A percentile compares a stretch with the other conserved stretches of the same genome.
Evolutionary conservation across 2,329 filamentous ascomycete genomes (phyloP).

Genomic region (Penicillium sp.): DNA sequence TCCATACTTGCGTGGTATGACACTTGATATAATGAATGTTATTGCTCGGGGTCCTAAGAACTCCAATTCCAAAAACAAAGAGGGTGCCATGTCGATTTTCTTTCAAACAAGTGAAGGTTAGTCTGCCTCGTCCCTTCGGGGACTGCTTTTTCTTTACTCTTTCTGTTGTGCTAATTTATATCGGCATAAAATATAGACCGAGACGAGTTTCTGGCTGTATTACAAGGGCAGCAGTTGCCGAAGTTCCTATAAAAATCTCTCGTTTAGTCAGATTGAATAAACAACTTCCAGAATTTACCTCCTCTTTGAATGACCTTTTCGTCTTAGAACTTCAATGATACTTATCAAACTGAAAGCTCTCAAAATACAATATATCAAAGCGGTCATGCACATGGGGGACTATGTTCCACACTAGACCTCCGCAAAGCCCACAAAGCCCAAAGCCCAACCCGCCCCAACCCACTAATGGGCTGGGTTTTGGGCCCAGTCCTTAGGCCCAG

Average conservation of each 20-base stretch:
- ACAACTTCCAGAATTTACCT: neutral
- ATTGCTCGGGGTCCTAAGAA: constrained; percentile 27
- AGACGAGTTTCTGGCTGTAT: constrained; percentile 20
- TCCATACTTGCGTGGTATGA: constrained; percentile 25
- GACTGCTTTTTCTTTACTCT: neutral
- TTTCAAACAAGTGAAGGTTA: constrained; percentile 29
- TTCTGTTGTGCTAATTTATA: neutral
- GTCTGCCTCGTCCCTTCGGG: neutral
- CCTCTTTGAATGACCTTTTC: too few relatives aligned
- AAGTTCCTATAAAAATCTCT: constrained; percentile 2
- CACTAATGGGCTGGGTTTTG: too few relatives aligned
- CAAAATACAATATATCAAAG: too few relatives aligned
- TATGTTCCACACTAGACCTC: too few relatives aligned
- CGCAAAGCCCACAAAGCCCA: too few relatives aligned
- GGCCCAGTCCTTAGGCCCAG: too few relatives aligned
- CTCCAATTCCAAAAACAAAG: constrained; percentile 15
- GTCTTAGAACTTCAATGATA: too few relatives aligned
- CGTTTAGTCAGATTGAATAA: neutral
- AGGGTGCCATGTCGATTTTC: constrained; percentile 27
- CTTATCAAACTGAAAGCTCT: neutral
- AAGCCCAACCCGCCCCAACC: too few relatives aligned
- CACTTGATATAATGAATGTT: constrained; percentile 32
- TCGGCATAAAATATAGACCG: constrained; percentile 13
- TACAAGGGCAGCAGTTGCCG: constrained; percentile 9
- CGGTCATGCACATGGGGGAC: too few relatives aligned